Evolutionary conservation across 129 eudicot genomes (phyloP), one percentile per base, ranked within the genome.

Genomic region (Logfia minima): DNA sequence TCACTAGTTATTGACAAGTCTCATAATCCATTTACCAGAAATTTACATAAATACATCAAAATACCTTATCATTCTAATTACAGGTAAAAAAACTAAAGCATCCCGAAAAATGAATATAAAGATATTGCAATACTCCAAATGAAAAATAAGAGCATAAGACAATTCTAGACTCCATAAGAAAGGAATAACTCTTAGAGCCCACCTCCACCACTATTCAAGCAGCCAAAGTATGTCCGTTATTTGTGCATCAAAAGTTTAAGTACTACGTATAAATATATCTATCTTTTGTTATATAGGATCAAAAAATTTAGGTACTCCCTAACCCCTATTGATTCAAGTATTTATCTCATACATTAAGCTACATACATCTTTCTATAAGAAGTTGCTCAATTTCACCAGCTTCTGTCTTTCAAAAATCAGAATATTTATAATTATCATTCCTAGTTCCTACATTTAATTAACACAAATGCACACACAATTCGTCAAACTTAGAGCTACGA

Each of bases 381-480:
- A 45, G 53, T 45, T 48, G 14, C 5, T 48, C 21, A 21, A 11
- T 16, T 28, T 58, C 48, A 32, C 23, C 14, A 37, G 35, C 59
- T 13, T 5, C 32, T 21, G 64, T 19, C 24, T 2, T 21, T 26
- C 32, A 61, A 18, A 43, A 35, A 60, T 37, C 69, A 29, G 28
- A 59, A 11, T 11, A 3, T 75, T 35, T 62, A 21, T 26, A 62
- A 62, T 48, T 4, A 66, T 18, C 24, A 56, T 51, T 52, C 59
- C 59, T 72, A 72, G 26, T 70, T 70, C 72, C 37, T 32, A 62
- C 19, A 72, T 16, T 39, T 61, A 23, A 13, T 26, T 71, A 45
- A 32, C 31, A 19, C 66, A 35, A 9, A n/a, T 43, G 64, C 45
- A 61, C 23, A 53, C 79, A 74, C 7, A 18, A 69, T 65, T 67